A percentile compares a stretch with the other conserved stretches of the same genome.
These are phyloP conservation scores for Hypoxylon rickii DNA, from an alignment of 495 filamentous ascomycete genomes.

Conservation along the genomic window DNA sequence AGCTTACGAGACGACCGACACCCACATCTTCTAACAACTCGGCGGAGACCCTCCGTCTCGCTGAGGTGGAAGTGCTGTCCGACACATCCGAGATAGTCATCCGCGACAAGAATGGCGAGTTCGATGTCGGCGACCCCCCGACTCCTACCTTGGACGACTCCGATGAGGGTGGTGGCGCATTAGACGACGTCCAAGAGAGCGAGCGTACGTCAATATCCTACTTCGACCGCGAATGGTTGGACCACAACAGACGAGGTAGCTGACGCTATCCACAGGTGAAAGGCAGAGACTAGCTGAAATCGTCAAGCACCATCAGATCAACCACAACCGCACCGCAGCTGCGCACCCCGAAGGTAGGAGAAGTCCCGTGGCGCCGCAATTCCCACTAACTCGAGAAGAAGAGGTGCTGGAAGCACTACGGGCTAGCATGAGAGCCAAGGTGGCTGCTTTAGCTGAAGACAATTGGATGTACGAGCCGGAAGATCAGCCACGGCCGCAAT, in stretches of 20 bases:
- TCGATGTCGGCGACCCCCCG: conserved; percentile 70
- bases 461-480: conserved; percentile 92
- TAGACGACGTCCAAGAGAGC: conserved; percentile 52
- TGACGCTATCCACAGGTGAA: conserved; percentile 42
- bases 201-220: conserved; percentile 36
- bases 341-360: conserved; percentile 70
- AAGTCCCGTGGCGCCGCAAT: conserved; percentile 20
- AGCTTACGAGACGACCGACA: conserved; percentile 69
- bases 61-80: conserved; percentile 42
- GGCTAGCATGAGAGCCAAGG: conserved; percentile 72
- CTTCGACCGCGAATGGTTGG: neutral
- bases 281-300: conserved; percentile 56
- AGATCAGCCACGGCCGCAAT: conserved; percentile 47
- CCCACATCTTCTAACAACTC: conserved; percentile 42
- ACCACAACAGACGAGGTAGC: neutral
- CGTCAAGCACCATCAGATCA: conserved; percentile 61
- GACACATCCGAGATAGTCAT: conserved; percentile 74
- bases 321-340: conserved; percentile 65
- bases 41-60: conserved; percentile 39
- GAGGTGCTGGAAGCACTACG: conserved; percentile 75
- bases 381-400: conserved; percentile 34
- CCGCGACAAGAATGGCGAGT: conserved; percentile 73
- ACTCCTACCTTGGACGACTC: conserved; percentile 57
- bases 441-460: conserved; percentile 75
- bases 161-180: conserved; percentile 49